Evolutionary conservation across 805 yeast species (phyloP).

Genomic region (Suhomyces kilbournensis): DNA sequence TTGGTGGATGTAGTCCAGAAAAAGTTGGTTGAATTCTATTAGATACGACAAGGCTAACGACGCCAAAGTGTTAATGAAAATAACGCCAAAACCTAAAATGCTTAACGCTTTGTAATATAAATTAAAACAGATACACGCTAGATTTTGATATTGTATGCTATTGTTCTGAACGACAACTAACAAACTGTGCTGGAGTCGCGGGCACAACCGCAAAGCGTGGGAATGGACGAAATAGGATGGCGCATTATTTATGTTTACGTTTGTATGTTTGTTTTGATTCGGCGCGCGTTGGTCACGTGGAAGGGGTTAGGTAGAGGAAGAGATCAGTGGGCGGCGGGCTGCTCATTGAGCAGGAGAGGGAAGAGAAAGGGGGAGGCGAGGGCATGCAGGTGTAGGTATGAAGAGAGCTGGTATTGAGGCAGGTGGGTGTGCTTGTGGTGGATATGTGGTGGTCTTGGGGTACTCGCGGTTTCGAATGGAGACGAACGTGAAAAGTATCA

Average conservation of each 20-base stretch:
- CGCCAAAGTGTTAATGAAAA: background rate
- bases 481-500: background rate
- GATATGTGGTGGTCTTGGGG: background rate
- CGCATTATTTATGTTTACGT: background rate
- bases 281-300: conserved; percentile 1
- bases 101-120: background rate
- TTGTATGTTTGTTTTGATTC: background rate
- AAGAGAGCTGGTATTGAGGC: background rate
- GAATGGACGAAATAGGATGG: background rate
- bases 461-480: background rate
- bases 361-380: background rate
- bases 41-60: background rate
- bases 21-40: background rate
- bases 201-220: background rate
- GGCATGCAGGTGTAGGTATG: background rate
- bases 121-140: background rate
- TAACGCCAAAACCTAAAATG: conserved; percentile 1
- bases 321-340: background rate
- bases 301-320: background rate
- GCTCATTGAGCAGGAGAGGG: background rate
- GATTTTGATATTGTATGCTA: background rate
- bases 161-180: background rate
- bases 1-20: background rate
- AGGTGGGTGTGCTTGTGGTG: background rate
- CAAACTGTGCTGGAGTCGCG: background rate